Base-by-base conservation (phyloP, 305 asterid species). In the Fraxinus sp. region DNA sequence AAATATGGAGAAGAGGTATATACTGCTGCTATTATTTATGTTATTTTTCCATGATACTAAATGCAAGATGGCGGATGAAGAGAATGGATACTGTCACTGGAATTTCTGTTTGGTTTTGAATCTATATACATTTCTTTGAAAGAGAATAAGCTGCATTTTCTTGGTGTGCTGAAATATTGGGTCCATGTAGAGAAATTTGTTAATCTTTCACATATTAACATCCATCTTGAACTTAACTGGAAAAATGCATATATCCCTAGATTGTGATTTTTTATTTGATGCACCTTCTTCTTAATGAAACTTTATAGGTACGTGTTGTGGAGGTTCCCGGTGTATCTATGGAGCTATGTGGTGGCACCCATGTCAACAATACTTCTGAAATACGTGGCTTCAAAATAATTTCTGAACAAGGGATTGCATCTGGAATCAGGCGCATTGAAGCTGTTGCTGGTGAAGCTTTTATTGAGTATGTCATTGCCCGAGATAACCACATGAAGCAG, bases 271-370 rank as follows among this genome's bases (percentile, higher is more conserved):
- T 78, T 35, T 7, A 18, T 33, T 57, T 55, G 32, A 36, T 55
- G 8, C 24, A 70, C 13, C 68, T 86, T 46, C 79, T 57, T 79
- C 80, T 46, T 73, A 16, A 55, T 76, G 76, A 49, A 83, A 72
- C 82, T 80, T 62, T 55, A 78, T 33, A 95, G 99, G 99, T 95
- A 24, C 97, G 99, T 4, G 99, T 96, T 13, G 98, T 96, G 6
- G 98, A 94, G 84, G 97, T 96, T 82, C 99, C 99, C 32, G 97
- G 98, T 78, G 95, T 96, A 75, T 96, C 99, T 14, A 91, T 96
- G 95, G 99, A 96, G 84, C 91, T 96, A 57, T 96, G 99, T 81
- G 99, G 99, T 80, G 99, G 99, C 46, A 96, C 98, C 83, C 99
- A 96, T 59, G 99, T 94, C 59, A 79, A 84, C 83, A 92, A 86